Percentiles rank a stretch among this genome's conserved stretches.
These are phyloP conservation scores for Baudoinia panamericana DNA, from an alignment of 495 filamentous ascomycete genomes.

Conservation along the genomic window DNA sequence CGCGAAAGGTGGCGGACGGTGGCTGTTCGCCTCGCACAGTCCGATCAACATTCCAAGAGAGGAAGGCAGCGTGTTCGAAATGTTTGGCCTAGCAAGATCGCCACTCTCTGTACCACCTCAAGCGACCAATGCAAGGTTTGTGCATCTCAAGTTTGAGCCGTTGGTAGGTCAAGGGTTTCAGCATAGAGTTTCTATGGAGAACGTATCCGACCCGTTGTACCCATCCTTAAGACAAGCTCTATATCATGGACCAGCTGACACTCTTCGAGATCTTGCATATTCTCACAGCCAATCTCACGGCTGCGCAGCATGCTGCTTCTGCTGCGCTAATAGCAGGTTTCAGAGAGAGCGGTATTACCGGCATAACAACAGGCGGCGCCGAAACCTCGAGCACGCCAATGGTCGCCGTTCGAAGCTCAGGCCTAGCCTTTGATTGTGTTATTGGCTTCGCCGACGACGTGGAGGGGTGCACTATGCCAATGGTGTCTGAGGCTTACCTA, in stretches of 20 bases:
- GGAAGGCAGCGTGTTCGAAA: background rate
- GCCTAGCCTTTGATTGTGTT: slow-evolving; percentile 64
- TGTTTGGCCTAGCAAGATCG: slow-evolving; percentile 1
- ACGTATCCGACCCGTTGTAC: background rate
- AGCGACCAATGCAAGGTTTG: slow-evolving; percentile 29
- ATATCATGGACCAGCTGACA: slow-evolving; percentile 4
- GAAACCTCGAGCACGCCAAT: slow-evolving; percentile 32
- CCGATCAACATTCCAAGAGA: slow-evolving; percentile 36
- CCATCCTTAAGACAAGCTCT: background rate
- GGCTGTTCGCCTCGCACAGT: slow-evolving; percentile 80
- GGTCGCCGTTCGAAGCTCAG: slow-evolving; percentile 70
- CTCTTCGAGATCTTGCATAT: slow-evolving; percentile 71
- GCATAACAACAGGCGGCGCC: background rate
- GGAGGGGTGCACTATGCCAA: slow-evolving; percentile 11
- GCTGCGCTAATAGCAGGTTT: slow-evolving; percentile 73
- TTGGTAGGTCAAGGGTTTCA: slow-evolving; percentile 51
- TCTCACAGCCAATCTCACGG: slow-evolving; percentile 53
- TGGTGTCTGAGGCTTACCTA: slow-evolving; percentile 44
- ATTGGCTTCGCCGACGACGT: slow-evolving; percentile 44
- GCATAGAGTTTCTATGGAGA: slow-evolving; percentile 11
- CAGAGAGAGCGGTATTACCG: slow-evolving; percentile 60
- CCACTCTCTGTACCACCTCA: background rate
- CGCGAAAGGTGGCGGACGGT: slow-evolving; percentile 67
- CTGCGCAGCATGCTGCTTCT: slow-evolving; percentile 58
- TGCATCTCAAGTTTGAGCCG: slow-evolving; percentile 88